Evolutionary conservation across 805 yeast genomes (phyloP), one percentile per base, ranked within the genome.

Genomic region (Metschnikowia peoriensis): DNA sequence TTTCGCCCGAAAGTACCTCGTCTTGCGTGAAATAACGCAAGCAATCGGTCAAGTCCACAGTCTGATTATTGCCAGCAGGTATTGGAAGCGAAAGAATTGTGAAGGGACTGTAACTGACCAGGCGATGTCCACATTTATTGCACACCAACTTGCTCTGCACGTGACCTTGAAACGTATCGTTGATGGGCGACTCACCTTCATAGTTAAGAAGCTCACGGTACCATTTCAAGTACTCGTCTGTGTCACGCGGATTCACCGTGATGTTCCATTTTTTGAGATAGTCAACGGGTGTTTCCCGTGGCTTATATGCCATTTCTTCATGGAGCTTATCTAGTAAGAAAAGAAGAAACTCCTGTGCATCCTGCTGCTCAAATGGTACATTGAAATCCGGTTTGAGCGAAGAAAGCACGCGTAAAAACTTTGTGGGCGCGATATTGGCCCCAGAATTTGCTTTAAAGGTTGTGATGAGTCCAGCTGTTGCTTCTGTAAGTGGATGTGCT

Each of bases 361-460:
- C 96, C 62, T 88, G 94, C 61, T 88, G 96, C 60, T 86, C 89
- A 58, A 78, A 67, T 0, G 93, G 93, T 11, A 88, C 85, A 56
- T 74, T 71, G 50, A 86, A 76, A 60, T 85, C 89, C 0, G 91
- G 91, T 57, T 86, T 82, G 22, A 86, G 62, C 7, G 69, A 54
- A 22, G 80, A 67, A 47, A 85, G 70, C 1, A 73, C 66, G 44
- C 83, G 76, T 41, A 87, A 72, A 60, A 88, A 86, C 41, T 82
- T 80, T 8, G 81, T 77, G 4, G 93, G 91, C 1, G 85, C 83
- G 35, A 87, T 81, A 0, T 85, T 76, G 41, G 80, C 77, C 3
- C 84, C 82, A 14, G 87, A 88, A 60, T 81, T 79, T 51, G 73
- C 64, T 52, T 71, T 74, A 77, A 87, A 85, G 37, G 83, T 81